Conservation (phyloP, 805 yeast species). For the Brettanomyces anomalus region DNA sequence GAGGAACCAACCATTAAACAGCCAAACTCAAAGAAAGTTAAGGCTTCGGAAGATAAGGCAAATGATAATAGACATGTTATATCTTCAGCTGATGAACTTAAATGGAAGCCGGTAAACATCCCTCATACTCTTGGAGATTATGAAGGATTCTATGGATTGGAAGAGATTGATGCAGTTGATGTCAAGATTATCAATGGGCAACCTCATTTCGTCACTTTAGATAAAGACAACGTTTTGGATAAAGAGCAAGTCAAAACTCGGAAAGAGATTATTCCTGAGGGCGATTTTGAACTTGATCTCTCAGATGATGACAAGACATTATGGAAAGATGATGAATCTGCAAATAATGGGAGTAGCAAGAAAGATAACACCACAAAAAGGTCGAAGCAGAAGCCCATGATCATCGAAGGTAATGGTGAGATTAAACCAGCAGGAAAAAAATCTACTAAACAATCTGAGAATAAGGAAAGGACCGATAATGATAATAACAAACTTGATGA, state of each 20-base stretch:
- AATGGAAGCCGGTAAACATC: slow-evolving; percentile 77
- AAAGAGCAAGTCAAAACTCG: slow-evolving; percentile 12
- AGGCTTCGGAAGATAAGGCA: not conserved
- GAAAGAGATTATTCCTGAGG: slow-evolving; percentile 17
- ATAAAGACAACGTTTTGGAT: slow-evolving; percentile 17
- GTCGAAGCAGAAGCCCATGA: slow-evolving; percentile 6
- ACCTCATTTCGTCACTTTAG: slow-evolving; percentile 46
- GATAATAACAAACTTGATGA: slow-evolving; percentile 3
- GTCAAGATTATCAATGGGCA: slow-evolving; percentile 66
- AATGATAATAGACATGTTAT: not conserved
- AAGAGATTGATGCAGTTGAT: slow-evolving; percentile 89
- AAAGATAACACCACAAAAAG: slow-evolving; percentile 2
- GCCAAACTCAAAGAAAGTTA: too few relatives aligned
- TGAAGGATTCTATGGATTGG: slow-evolving; percentile 87
- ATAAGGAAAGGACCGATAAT: slow-evolving; percentile 1
- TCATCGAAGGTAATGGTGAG: slow-evolving; percentile 4
- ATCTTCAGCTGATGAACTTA: slow-evolving; percentile 34
- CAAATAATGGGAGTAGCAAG: slow-evolving; percentile 4
- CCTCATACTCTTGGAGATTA: slow-evolving; percentile 81
- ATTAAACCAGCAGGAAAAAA: slow-evolving; percentile 1
- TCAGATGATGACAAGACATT: slow-evolving; percentile 13
- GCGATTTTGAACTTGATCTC: slow-evolving; percentile 15
- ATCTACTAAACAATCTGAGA: slow-evolving; percentile 1
- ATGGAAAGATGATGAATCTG: not conserved
- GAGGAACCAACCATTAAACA: too few relatives aligned